A percentile compares a stretch with the other conserved stretches of the same genome.
Conservation (phyloP, 2,329 filamentous ascomycete genomes). For the Fusarium marasasianum region DNA sequence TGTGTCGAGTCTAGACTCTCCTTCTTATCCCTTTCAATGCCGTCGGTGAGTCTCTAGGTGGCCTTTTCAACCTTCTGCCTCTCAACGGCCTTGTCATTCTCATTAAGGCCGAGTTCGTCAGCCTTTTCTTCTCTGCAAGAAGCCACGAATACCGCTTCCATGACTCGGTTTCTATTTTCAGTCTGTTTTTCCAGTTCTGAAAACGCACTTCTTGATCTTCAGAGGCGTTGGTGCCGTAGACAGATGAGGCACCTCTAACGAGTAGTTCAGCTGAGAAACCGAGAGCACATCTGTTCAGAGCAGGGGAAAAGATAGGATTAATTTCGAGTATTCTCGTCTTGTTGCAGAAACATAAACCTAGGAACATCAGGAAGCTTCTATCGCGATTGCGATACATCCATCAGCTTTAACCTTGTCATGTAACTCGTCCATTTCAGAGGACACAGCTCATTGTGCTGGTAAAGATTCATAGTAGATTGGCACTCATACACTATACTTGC, state of each 20-base stretch:
- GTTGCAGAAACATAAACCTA: background rate
- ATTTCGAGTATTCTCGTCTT: background rate
- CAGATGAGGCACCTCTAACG: background rate
- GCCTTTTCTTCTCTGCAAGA: background rate
- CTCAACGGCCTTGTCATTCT: background rate
- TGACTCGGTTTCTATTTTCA: background rate
- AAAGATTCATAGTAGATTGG: too few species aligned
- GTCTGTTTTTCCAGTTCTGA: background rate
- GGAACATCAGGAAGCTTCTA: too few species aligned
- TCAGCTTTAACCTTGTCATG: background rate
- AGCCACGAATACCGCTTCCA: background rate
- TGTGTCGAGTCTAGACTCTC: constrained; percentile 25
- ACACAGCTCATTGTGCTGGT: background rate
- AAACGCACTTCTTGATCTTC: background rate
- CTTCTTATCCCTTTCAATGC: constrained; percentile 21
- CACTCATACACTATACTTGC: background rate
- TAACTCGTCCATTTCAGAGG: background rate
- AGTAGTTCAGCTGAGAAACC: too few species aligned
- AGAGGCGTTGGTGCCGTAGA: background rate
- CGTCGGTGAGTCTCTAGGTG: constrained; percentile 1
- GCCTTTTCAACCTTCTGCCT: background rate
- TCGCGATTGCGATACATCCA: background rate
- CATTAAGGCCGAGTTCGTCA: background rate
- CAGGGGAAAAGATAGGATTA: background rate
- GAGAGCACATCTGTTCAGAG: background rate